Percentiles rank a stretch among this genome's conserved stretches.
phyloP scores from a whole-genome alignment of 495 filamentous ascomycete species.

The Penicillium samsonianum region DNA sequence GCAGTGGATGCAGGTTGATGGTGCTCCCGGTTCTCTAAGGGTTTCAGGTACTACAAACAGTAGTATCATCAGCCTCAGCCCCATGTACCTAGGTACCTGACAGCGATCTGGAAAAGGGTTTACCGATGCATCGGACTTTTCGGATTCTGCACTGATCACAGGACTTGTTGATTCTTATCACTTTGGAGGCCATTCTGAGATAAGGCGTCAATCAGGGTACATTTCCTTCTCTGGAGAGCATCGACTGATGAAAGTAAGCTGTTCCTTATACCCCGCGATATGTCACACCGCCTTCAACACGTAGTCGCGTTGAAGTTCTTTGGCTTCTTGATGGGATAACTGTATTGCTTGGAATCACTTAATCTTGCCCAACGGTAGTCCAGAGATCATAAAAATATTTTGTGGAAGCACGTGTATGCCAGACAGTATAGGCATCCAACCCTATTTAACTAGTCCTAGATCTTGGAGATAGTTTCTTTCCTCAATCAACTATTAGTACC shows the following conservation, averaged over 20 bases:
- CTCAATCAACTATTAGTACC: too few relatives aligned
- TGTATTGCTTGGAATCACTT: too few relatives aligned
- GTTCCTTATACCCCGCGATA: neutral
- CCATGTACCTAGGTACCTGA: neutral
- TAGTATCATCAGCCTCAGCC: neutral
- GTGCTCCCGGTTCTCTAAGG: neutral
- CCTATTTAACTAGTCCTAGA: too few relatives aligned
- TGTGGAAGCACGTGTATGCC: too few relatives aligned
- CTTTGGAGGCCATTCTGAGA: neutral
- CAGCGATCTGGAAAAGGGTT: neutral
- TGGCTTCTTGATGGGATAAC: too few relatives aligned
- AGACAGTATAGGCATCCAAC: too few relatives aligned
- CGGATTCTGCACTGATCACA: conserved; percentile 5
- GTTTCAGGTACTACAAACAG: neutral
- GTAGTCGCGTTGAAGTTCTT: too few relatives aligned
- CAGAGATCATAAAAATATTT: too few relatives aligned
- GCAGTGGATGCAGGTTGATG: neutral
- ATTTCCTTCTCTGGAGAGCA: neutral
- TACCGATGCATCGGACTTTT: conserved; percentile 9
- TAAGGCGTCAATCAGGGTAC: neutral
- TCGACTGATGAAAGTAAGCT: neutral
- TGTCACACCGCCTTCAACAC: neutral
- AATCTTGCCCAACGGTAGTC: too few relatives aligned
- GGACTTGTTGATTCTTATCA: conserved; percentile 3
- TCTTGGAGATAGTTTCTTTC: too few relatives aligned